Percentiles rank a stretch among this genome's conserved stretches.
These are phyloP conservation scores for Ogataea thermomethanolica DNA, from an alignment of 805 yeast species.

Conservation along the genomic window DNA sequence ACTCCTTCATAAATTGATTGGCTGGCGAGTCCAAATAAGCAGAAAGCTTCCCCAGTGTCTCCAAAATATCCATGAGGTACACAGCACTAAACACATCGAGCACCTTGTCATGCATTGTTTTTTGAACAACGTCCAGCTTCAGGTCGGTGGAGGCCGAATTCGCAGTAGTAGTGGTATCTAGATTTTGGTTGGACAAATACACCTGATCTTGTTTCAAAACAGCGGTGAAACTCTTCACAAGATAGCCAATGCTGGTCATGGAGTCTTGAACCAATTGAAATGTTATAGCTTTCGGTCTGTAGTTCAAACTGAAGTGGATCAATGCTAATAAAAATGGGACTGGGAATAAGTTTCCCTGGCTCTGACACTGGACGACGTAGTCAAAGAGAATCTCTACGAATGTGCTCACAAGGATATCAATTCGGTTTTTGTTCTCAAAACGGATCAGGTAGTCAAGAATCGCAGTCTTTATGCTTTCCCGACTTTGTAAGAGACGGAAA, in stretches of 20 bases:
- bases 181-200: constrained; percentile 20
- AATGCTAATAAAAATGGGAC: constrained; percentile 62
- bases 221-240: constrained; percentile 23
- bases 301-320: constrained; percentile 51
- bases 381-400: constrained; percentile 36
- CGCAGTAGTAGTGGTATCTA: constrained; percentile 11
- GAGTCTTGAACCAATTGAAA: constrained; percentile 34
- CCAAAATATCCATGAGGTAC: constrained; percentile 55
- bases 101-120: constrained; percentile 43
- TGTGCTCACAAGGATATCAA: constrained; percentile 48
- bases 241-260: constrained; percentile 26
- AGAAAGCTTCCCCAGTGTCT: constrained; percentile 37
- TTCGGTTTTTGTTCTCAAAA: constrained; percentile 40
- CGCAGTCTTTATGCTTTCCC: constrained; percentile 29
- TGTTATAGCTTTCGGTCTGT: constrained; percentile 60
- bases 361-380: constrained; percentile 26
- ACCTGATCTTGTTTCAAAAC: constrained; percentile 30
- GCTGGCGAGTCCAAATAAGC: constrained; percentile 22
- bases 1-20: constrained; percentile 29
- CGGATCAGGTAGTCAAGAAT: constrained; percentile 42
- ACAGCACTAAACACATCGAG: constrained; percentile 49
- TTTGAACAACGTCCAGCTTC: constrained; percentile 23
- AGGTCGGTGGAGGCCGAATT: constrained; percentile 16
- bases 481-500: constrained; percentile 27
- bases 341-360: constrained; percentile 30